A percentile compares a stretch with the other conserved stretches of the same genome.
These are phyloP conservation scores for Pseudogymnoascus sp. DNA, from an alignment of 2,329 filamentous ascomycete genomes.

Conservation along the genomic window DNA sequence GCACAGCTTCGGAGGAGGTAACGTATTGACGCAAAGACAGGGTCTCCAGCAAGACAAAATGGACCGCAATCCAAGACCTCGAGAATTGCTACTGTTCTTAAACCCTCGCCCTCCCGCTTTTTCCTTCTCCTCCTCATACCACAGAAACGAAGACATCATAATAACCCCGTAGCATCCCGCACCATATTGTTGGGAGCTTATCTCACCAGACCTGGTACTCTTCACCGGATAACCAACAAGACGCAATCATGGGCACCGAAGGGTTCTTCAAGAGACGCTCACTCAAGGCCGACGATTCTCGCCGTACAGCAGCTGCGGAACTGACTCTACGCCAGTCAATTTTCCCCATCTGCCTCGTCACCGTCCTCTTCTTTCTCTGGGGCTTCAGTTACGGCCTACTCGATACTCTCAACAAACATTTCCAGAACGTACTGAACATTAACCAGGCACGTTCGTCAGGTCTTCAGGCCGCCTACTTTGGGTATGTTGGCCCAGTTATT, in stretches of 20 bases:
- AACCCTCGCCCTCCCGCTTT: not conserved
- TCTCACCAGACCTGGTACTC: not conserved
- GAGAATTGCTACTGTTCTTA: not conserved
- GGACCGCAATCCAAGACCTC: not conserved
- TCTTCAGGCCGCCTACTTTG: constrained; percentile 29
- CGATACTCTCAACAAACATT: constrained; percentile 35
- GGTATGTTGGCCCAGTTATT: constrained; percentile 20
- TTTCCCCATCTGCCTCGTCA: constrained; percentile 37
- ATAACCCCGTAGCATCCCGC: not conserved
- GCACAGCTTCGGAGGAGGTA: not conserved
- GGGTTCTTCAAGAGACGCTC: not conserved
- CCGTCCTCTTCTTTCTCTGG: constrained; percentile 46
- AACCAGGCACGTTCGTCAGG: constrained; percentile 12
- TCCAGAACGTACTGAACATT: constrained; percentile 34
- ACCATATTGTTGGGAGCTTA: not conserved
- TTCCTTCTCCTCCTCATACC: not conserved
- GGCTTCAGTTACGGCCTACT: constrained; percentile 38
- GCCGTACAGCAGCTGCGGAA: constrained; percentile 33
- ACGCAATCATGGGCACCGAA: not conserved
- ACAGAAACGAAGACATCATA: not conserved
- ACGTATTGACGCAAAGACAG: not conserved
- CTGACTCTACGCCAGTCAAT: constrained; percentile 38
- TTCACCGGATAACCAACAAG: not conserved
- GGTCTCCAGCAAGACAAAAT: not conserved
- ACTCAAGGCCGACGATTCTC: constrained; percentile 6